phyloP scores from a whole-genome alignment of 164 flowering plant species.

The Santalum album region DNA sequence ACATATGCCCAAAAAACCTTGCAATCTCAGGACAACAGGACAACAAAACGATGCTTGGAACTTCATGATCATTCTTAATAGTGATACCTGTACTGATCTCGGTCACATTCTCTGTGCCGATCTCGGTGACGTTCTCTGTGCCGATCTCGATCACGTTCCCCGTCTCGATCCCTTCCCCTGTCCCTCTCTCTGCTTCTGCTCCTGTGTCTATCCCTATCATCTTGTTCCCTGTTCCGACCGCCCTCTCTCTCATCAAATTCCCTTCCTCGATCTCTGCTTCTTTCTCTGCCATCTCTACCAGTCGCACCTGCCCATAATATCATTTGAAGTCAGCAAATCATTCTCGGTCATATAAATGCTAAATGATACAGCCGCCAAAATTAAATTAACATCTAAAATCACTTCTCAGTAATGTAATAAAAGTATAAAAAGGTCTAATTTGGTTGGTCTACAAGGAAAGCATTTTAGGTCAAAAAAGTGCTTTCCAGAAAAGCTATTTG shows the following conservation, averaged over 20 bases:
- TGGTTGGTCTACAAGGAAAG: too few relatives aligned
- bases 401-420: not conserved
- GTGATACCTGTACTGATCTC: conserved; percentile 37
- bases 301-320: conserved; percentile 25
- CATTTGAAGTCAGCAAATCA: not conserved
- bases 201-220: conserved; percentile 38
- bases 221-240: conserved; percentile 17
- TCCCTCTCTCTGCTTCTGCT: conserved; percentile 59
- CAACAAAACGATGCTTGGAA: too few relatives aligned
- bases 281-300: conserved; percentile 62
- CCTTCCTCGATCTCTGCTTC: conserved; percentile 57
- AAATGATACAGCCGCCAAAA: too few relatives aligned
- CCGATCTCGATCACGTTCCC: conserved; percentile 34
- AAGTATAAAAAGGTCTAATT: too few relatives aligned
- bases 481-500: too few relatives aligned
- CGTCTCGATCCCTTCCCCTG: conserved; percentile 39
- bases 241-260: conserved; percentile 14
- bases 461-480: too few relatives aligned
- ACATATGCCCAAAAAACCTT: too few relatives aligned
- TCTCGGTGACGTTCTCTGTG: conserved; percentile 54
- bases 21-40: not conserved
- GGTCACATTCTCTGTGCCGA: conserved; percentile 34
- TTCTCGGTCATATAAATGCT: too few relatives aligned
- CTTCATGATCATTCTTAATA: conserved; percentile 15
- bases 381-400: too few relatives aligned